Conservation (phyloP, 1,284 basidiomycete genomes). For the Pterulicium gracile region DNA sequence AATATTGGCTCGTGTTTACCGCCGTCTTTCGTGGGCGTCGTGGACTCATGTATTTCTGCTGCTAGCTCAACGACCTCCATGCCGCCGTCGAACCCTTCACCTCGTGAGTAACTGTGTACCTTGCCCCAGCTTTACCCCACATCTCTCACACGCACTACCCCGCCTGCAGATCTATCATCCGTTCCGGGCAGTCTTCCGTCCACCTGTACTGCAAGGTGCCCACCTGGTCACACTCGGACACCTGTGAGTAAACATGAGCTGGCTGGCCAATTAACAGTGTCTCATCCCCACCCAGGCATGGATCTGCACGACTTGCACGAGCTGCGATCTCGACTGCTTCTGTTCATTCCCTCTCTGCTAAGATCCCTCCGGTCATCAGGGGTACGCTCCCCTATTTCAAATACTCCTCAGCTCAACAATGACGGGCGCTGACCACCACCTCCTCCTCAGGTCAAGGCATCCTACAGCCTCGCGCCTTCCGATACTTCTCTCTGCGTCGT, state of each 20-base stretch:
- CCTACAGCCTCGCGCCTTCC: conserved; percentile 54
- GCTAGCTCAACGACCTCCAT: conserved; percentile 34
- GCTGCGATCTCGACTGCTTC: conserved; percentile 47
- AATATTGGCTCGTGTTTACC: too few relatives aligned
- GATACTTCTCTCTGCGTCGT: conserved; percentile 46
- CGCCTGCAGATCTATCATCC: conserved; percentile 24
- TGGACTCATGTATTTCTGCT: not conserved
- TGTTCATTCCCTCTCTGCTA: conserved; percentile 54
- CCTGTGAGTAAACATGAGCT: conserved; percentile 38
- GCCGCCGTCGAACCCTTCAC: conserved; percentile 50
- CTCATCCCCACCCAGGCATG: conserved; percentile 27
- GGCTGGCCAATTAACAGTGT: conserved; percentile 3
- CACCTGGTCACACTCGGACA: conserved; percentile 46
- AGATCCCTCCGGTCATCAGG: conserved; percentile 48
- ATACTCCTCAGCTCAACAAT: conserved; percentile 2
- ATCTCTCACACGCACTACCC: conserved; percentile 1
- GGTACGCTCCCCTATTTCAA: conserved; percentile 26
- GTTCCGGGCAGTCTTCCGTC: conserved; percentile 28
- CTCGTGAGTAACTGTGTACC: conserved; percentile 26
- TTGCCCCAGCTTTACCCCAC: conserved; percentile 1
- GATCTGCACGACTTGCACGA: conserved; percentile 62
- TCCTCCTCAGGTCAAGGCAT: conserved; percentile 37
- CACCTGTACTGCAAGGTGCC: conserved; percentile 54
- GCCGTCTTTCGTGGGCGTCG: too few relatives aligned
- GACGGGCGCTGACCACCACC: not conserved